A percentile compares a stretch with the other conserved stretches of the same genome.
phyloP scores from a whole-genome alignment of 2,329 filamentous ascomycete genomes.

The Fusarium napiforme region DNA sequence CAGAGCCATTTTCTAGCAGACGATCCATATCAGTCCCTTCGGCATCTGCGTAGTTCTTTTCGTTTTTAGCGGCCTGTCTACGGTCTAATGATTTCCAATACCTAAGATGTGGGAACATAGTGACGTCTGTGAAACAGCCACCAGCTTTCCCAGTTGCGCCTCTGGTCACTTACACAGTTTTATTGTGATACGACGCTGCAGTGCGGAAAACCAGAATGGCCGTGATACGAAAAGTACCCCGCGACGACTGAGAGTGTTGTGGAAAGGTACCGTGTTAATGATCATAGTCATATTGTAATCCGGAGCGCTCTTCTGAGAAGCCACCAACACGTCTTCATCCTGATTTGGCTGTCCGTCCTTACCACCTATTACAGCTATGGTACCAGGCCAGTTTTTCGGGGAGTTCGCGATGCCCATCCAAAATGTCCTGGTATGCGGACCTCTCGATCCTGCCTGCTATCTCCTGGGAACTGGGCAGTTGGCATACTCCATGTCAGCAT shows the following conservation, averaged over 20 bases:
- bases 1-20: neutral
- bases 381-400: neutral
- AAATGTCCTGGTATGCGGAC: neutral
- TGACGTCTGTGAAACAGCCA: slow-evolving; percentile 31
- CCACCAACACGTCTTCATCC: neutral
- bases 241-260: neutral
- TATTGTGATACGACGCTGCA: neutral
- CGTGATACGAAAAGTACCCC: neutral
- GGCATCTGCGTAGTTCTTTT: neutral
- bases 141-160: neutral
- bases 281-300: neutral
- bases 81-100: neutral
- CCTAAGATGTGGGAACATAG: slow-evolving; percentile 1
- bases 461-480: neutral
- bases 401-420: neutral
- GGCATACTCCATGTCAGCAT: neutral
- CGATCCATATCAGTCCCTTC: neutral
- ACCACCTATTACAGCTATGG: neutral
- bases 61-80: neutral
- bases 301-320: neutral
- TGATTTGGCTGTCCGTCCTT: neutral
- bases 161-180: neutral
- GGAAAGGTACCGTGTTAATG: neutral
- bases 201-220: neutral
- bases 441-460: neutral